phyloP scores from a whole-genome alignment of 306 rosid genomes.

The Lupinus albus region DNA sequence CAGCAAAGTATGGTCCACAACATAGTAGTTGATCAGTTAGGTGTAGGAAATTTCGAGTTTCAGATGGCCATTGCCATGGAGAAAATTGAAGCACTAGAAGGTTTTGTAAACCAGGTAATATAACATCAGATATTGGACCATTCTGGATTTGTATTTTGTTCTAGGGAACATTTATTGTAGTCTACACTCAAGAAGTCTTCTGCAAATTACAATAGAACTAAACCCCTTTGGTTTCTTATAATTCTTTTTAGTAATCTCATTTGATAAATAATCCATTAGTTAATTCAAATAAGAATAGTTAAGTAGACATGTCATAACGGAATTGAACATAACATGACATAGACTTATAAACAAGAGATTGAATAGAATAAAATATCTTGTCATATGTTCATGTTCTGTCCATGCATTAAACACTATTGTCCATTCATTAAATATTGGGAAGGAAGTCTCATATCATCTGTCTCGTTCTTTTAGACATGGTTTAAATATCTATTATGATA shows the following conservation, averaged over 20 bases:
- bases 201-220: neutral
- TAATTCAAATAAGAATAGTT: conserved; percentile 14
- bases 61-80: conserved; percentile 62
- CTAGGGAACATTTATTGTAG: conserved; percentile 1
- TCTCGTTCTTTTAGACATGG: no score
- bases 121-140: conserved; percentile 9
- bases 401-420: no score
- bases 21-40: conserved; percentile 54
- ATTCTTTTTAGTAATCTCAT: neutral
- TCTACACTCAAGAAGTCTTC: neutral
- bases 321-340: no score
- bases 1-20: conserved; percentile 63
- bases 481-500: no score
- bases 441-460: no score
- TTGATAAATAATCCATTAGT: conserved; percentile 4
- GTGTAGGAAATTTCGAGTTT: conserved; percentile 48
- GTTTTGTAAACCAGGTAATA: conserved; percentile 75
- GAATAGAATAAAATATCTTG: no score
- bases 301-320: no score
- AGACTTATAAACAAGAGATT: no score
- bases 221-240: neutral
- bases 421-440: no score
- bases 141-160: conserved; percentile 3
- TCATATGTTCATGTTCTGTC: no score
- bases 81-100: conserved; percentile 72